Conservation (phyloP, 768 basidiomycete genomes). For the Auriscalpium orientale region DNA sequence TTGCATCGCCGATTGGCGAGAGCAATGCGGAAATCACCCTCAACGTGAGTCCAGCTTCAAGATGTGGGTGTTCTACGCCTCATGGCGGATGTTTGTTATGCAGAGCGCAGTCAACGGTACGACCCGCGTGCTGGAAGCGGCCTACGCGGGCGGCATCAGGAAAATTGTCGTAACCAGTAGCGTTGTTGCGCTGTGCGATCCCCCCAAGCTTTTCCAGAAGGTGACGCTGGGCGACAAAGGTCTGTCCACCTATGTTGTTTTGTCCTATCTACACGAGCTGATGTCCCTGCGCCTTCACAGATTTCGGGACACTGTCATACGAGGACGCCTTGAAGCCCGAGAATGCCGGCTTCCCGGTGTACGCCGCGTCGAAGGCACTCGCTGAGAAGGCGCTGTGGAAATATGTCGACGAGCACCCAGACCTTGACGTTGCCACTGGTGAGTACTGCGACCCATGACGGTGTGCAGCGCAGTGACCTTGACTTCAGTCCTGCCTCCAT, state of each 20-base stretch:
- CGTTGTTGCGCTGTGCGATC: neutral
- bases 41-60: neutral
- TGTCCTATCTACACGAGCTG: too few relatives aligned
- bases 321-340: slow-evolving; percentile 23
- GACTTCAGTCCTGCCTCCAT: slow-evolving; percentile 21
- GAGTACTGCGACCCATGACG: neutral
- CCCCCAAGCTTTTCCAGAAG: neutral
- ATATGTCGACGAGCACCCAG: slow-evolving; percentile 16
- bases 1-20: neutral
- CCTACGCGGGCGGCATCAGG: neutral
- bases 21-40: neutral
- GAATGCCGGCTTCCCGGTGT: slow-evolving; percentile 20
- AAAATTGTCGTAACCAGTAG: neutral
- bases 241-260: neutral
- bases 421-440: slow-evolving; percentile 17
- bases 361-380: slow-evolving; percentile 28
- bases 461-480: neutral
- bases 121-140: neutral
- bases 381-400: slow-evolving; percentile 17
- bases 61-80: neutral
- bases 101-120: neutral
- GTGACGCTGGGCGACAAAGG: neutral
- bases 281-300: slow-evolving; percentile 11
- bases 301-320: slow-evolving; percentile 26
- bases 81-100: neutral